Evolutionary conservation across 2,329 filamentous ascomycete genomes (phyloP), one percentile per base, ranked within the genome.

Genomic region (Ceratocystis eucalypticola): DNA sequence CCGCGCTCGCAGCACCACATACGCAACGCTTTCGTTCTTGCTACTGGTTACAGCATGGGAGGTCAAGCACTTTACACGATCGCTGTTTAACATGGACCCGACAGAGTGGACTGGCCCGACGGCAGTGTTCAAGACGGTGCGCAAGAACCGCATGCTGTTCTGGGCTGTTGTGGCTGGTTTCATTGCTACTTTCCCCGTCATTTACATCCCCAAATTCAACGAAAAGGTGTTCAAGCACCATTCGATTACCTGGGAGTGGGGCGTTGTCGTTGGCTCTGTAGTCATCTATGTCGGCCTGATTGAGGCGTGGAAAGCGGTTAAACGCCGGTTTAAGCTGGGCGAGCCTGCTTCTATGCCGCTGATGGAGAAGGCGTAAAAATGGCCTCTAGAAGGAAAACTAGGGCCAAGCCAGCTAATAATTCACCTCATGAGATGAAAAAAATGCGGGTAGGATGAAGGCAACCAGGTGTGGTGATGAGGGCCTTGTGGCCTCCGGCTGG

Each of bases 181-280:
- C 69, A 69, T 82, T 5, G 77, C 80, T 69, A 83, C 82, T 0
- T 86, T 87, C 68, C 84, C 84, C 0, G 80, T 86, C 30, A 77
- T 87, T 28, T 90, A 90, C 72, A 82, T 89, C 46, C 87, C 87
- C 0, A 79, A 82, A 28, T 78, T 90, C 70, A 88, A 88, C 72
- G 79, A 77, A 0, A 75, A 77, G 2, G 86, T 89, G 1, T 89
- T 89, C 76, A 86, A 88, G 74, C 87, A 90, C 72, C 78, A 79
- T 55, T 83, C 81, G 0, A 85, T 90, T 66, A 79, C 77, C 1
- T 89, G 86, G 85, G 87, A 90, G 71, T 91, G 87, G 88, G 85
- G 81, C 1, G 78, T 90, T 1, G 86, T 90, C 0, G 77, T 82
- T 59, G 79, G 82, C 20, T 82, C 79, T 44, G 79, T 86, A 0